Base-by-base conservation (phyloP, 352 stramenopile species). In the Pythium inflatum region DNA sequence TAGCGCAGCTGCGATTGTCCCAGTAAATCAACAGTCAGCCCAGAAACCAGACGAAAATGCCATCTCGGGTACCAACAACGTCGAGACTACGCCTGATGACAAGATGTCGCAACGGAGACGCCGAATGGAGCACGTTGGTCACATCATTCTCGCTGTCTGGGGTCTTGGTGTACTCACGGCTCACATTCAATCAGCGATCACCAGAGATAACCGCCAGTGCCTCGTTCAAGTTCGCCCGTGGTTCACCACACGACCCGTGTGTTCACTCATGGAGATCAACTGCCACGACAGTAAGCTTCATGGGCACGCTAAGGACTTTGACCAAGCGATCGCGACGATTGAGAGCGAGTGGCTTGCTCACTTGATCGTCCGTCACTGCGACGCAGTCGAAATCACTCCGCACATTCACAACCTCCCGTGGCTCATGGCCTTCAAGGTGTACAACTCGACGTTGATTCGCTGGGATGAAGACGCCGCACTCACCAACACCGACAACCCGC, bases 241-340 rank as follows among this genome's bases (percentile, higher is more conserved):
- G 74, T 66, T 77, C 46, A 65, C 41, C 1, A 31, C 25, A 3
- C 58, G 45, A 12, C 56, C 73, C 4, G 63, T 57, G 33, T 79
- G 73, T 48, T 76, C 69, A 9, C 40, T 77, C n/a, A 63, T 77
- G 34, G 73, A 77, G 36, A 73, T 77, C 33, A 75, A 62, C 24
- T 76, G 73, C 58, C 34, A 30, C 12, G 50, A 71, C 41, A 60
- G 57, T 8, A 28, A 48, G 11, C 11, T 18, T 0, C 54, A 33
- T 5, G 69, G 73, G 18, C 70, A 58, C 11, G 65, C 33, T 3
- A n/a, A 28, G 3, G 65, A 75, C 14, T 69, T 79, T 38, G 41
- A 76, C 18, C 16, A 5, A 7, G 53, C 71, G 1, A 25, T 77
- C n/a, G 36, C 45, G 3, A 28, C 56, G 2, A 66, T 79, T 33